Base-by-base conservation (phyloP, 2,329 filamentous ascomycete species). In the Botrytis squamosa region DNA sequence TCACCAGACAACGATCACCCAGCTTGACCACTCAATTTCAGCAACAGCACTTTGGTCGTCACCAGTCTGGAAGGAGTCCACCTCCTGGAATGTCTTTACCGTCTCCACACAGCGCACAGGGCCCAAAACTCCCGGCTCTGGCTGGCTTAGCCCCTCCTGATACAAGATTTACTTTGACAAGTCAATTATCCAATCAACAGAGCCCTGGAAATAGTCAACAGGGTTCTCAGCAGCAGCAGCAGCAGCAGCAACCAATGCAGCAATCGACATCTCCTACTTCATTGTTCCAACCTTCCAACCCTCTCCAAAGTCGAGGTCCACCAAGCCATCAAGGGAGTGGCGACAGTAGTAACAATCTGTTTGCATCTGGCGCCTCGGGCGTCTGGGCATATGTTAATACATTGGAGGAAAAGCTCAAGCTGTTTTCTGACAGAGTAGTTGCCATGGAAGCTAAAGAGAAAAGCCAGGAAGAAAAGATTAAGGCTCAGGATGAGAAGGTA, bases 331-430 rank as follows among this genome's bases (percentile, higher is more conserved):
- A 77, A 42, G 85, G 87, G 33, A 84, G 83, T 62, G 88, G 86
- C 74, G 74, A 75, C 60, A 90, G 88, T 79, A 89, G 88, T 76
- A 88, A 88, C 75, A 93, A 93, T 77, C 85, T 93, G 75, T 91
- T 93, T 81, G 85, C 89, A 70, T 83, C 86, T 70, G 84, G 85
- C 29, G 88, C 90, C 69, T 85, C 89, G 75, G 90, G 89, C 60
- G 84, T 95, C 14, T 94, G 91, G 91, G 84, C 86, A 6, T 94
- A 94, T 78, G 88, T 95, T 49, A 90, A 93, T 73, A 87, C 86
- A 29, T 84, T 95, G 68, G 92, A 95, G 79, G 87, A 89, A 20
- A 84, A 84, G 76, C 80, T 88, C n/a, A 85, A 85, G 72, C 81
- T 83, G 20, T 78, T 88, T 36, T 83, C 82, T 55, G 85, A 87